Percentiles rank a stretch among this genome's conserved stretches.
These are phyloP conservation scores for Neocatenulostroma microsporum DNA, from an alignment of 2,329 filamentous ascomycete species.

Conservation along the genomic window DNA sequence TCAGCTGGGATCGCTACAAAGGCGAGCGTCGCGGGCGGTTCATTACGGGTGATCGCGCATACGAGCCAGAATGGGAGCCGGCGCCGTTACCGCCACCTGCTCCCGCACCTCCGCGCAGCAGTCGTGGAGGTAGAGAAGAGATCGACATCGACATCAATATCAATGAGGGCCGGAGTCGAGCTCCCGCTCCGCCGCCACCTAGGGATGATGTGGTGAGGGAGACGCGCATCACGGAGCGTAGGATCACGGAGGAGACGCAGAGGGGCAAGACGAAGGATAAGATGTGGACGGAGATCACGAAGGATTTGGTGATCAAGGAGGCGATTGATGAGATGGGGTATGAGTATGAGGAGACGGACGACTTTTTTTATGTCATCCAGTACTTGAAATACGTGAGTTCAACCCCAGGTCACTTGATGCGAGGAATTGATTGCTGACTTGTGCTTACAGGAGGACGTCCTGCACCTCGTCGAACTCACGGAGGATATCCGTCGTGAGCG, in stretches of 20 bases:
- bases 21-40: slow-evolving; percentile 69
- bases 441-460: slow-evolving; percentile 67
- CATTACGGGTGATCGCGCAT: slow-evolving; percentile 55
- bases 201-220: slow-evolving; percentile 44
- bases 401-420: not conserved
- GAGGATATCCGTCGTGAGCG: slow-evolving; percentile 68
- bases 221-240: slow-evolving; percentile 28
- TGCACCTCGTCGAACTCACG: slow-evolving; percentile 72
- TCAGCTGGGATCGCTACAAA: slow-evolving; percentile 71
- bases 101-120: slow-evolving; percentile 29
- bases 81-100: slow-evolving; percentile 16
- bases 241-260: slow-evolving; percentile 16
- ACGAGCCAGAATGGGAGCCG: slow-evolving; percentile 36
- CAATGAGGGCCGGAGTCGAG: slow-evolving; percentile 3
- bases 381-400: slow-evolving; percentile 77
- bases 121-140: slow-evolving; percentile 32
- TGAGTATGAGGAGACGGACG: slow-evolving; percentile 81
- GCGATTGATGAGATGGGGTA: slow-evolving; percentile 81
- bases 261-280: slow-evolving; percentile 28
- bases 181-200: slow-evolving; percentile 14
- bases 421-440: not conserved
- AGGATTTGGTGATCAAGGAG: slow-evolving; percentile 78
- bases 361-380: slow-evolving; percentile 86
- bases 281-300: slow-evolving; percentile 96
- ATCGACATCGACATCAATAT: slow-evolving; percentile 28